Percentiles rank a stretch among this genome's conserved stretches.
Evolutionary conservation across 345 rosid species (phyloP).

Genomic region (Cardamine chenopodiifolia): DNA sequence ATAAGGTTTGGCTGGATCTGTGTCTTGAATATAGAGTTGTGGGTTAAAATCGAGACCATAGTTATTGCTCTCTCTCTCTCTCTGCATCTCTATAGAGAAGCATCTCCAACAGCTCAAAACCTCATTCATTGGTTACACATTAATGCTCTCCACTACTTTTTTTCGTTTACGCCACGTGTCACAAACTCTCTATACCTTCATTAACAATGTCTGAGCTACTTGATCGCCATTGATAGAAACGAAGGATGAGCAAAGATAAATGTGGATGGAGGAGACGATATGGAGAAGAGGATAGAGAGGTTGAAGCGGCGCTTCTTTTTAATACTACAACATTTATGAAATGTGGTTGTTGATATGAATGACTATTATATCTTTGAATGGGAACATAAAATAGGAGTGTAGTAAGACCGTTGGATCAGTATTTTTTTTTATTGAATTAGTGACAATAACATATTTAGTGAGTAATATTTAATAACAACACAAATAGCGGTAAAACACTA

Average conservation of each 20-base stretch:
- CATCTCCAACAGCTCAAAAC: constrained; percentile 37
- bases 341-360: not conserved
- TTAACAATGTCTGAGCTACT: constrained; percentile 13
- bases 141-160: constrained; percentile 33
- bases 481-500: no score
- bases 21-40: constrained; percentile 38
- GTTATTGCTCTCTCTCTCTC: constrained; percentile 30
- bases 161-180: constrained; percentile 30
- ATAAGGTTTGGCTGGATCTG: constrained; percentile 19
- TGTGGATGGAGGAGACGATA: constrained; percentile 1
- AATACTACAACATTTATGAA: not conserved
- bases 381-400: not conserved
- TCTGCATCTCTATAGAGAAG: not conserved
- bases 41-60: constrained; percentile 40
- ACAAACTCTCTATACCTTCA: not conserved
- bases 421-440: no score
- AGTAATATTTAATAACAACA: no score
- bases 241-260: constrained; percentile 10
- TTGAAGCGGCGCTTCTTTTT: not conserved
- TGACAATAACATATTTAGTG: no score
- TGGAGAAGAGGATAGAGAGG: not conserved
- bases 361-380: not conserved
- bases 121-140: constrained; percentile 43
- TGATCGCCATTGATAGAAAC: constrained; percentile 34
- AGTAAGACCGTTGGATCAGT: not conserved